Evolutionary conservation across 2,329 filamentous ascomycete species (phyloP), one percentile per base, ranked within the genome.

Genomic region (Fusarium compactum): DNA sequence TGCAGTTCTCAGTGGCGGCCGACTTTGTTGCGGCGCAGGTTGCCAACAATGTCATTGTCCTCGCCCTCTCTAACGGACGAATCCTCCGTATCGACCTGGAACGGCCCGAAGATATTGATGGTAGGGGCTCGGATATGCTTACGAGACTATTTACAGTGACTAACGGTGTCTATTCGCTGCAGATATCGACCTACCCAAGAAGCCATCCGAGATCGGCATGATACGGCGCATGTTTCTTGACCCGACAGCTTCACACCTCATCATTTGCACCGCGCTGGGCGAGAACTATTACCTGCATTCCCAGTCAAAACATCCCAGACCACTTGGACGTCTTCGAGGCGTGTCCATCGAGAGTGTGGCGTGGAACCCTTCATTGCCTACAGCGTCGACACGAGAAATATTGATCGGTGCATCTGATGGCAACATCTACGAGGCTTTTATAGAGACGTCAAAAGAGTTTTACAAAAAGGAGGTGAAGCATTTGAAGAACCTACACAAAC

Each of bases 231-330:
- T 99, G 88, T 99, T 99, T 83, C 92, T 99, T 77, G 96, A 99
- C 78, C 95, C 96, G 29, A 97, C 95, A 14, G 96, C 96, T 29
- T 98, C 94, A 8, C 96, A 99, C 82, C 85, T 99, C 29, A 89
- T 99, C 70, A 90, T 99, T 73, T 94, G 92, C 78, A 99, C 96
- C 5, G 92, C 94, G 8, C 88, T 94, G 43, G 94, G 94, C 78
- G 96, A 99, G 81, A 98, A 97, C 82, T 99, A 95, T 84, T 99
- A 99, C 81, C 91, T 99, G 12, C 96, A 99, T 80, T 95, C 94
- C 14, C 95, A 98, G 79, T 96, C 95, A 34, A 92, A 94, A 73
- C 92, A 95, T 71, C 94, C 95, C 4, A 93, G 96, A 69, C 87
- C 91, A 10, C 85, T 99, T 38, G 90, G 92, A 16, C 89, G 94